A percentile compares a stretch with the other conserved stretches of the same genome.
Evolutionary conservation across 2,329 filamentous ascomycete species (phyloP).

Genomic region (Trichoderma pleuroti): DNA sequence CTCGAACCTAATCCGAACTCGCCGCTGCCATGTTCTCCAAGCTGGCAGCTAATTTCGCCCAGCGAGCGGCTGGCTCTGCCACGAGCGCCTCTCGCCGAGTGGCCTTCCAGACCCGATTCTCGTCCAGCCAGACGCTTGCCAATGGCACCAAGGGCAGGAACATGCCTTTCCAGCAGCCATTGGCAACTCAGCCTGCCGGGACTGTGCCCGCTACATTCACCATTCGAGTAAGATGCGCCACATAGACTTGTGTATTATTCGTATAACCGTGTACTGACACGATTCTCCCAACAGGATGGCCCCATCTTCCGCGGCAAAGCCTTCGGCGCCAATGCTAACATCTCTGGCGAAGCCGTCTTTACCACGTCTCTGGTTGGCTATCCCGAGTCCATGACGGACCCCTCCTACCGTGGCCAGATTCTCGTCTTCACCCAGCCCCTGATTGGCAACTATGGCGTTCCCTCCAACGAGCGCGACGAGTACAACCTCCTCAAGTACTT

Average conservation of each 20-base stretch:
- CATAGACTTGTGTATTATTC: not conserved
- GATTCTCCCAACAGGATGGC: slow-evolving; percentile 62
- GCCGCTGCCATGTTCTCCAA: slow-evolving; percentile 56
- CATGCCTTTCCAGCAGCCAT: slow-evolving; percentile 56
- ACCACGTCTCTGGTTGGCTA: slow-evolving; percentile 97
- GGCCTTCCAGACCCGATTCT: slow-evolving; percentile 38
- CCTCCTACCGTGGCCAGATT: slow-evolving; percentile 89
- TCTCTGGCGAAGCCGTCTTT: slow-evolving; percentile 97
- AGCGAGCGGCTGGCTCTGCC: slow-evolving; percentile 48
- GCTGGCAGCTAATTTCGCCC: slow-evolving; percentile 50
- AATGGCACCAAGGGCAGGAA: slow-evolving; percentile 66
- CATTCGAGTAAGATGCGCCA: slow-evolving; percentile 64
- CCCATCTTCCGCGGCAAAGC: slow-evolving; percentile 95
- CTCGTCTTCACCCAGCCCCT: slow-evolving; percentile 96
- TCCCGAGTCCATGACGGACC: slow-evolving; percentile 89
- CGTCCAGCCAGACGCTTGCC: slow-evolving; percentile 45
- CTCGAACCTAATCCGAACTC: not conserved
- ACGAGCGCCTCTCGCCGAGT: slow-evolving; percentile 39
- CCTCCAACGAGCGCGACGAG: slow-evolving; percentile 77
- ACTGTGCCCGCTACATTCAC: slow-evolving; percentile 74
- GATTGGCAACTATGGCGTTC: slow-evolving; percentile 98
- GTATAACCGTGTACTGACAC: not conserved
- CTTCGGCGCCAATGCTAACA: slow-evolving; percentile 93
- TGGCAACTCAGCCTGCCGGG: slow-evolving; percentile 62
- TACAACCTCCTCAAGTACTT: slow-evolving; percentile 95